Evolutionary conservation across 2,329 filamentous ascomycete species (phyloP), one percentile per base, ranked within the genome.

Genomic region (Calonectria honghensis): DNA sequence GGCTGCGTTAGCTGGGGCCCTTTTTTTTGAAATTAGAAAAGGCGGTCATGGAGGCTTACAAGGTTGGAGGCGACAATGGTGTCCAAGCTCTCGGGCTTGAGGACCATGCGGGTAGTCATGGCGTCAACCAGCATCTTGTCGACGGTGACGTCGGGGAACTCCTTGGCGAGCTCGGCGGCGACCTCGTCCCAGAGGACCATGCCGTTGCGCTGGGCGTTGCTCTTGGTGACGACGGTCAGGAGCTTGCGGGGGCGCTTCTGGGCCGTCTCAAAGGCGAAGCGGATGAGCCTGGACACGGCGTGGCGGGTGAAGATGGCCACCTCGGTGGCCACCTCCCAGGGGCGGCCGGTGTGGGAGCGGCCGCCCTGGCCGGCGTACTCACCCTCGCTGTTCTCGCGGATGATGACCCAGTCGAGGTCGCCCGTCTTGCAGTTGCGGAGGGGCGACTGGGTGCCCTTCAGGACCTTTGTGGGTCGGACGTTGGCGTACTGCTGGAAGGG

Each of bases 151-250:
- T 93, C 90, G 0, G 89, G 89, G 77, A 91, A 93, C 6, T 92
- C 90, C 72, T 84, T 86, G 0, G 88, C 87, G 3, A 93, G 88
- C 32, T 88, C 85, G 0, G 83, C 84, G 0, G 91, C 91, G 14
- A 93, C 87, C 77, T 93, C 91, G 79, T 93, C 92, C 92, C 92
- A 93, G 73, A 93, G 87, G 0, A 93, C 92, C 91, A 93, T 92
- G 0, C 92, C 91, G 69, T 93, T 92, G 0, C 91, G 86, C 82
- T 93, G 91, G 0, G 91, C 91, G 80, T 93, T 93, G 57, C 89
- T 91, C 84, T 93, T 93, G 0, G 91, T 93, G 4, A 93, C 92
- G 1, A 93, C 89, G 0, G 91, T 93, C 41, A 93, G 79, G 14
- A 89, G 84, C 84, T 91, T 93, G 51, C 89, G 86, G 0, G 90